Conservation (phyloP, 2,329 filamentous ascomycete genomes). For the Trichoderma lentiforme region DNA sequence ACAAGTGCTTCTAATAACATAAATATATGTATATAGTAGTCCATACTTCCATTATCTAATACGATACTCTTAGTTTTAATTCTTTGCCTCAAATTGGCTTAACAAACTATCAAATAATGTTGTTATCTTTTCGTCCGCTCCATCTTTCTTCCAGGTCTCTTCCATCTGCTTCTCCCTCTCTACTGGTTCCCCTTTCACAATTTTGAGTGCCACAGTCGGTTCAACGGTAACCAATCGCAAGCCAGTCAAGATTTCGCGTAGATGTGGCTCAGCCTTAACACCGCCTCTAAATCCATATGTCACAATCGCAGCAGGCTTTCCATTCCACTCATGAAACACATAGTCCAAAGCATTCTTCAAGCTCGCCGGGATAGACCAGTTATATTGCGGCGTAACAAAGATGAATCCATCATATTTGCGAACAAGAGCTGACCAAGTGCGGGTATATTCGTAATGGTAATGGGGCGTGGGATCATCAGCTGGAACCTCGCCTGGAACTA, state of each 20-base stretch:
- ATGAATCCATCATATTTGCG: conserved; percentile 45
- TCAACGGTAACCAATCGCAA: conserved; percentile 16
- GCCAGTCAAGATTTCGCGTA: conserved; percentile 22
- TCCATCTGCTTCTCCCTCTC: neutral
- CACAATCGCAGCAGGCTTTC: conserved; percentile 52
- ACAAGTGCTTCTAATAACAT: neutral
- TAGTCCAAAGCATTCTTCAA: conserved; percentile 64
- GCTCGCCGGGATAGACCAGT: conserved; percentile 50
- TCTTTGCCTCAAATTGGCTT: neutral
- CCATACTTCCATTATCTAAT: neutral
- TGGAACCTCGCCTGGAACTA: conserved; percentile 39
- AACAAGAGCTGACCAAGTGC: conserved; percentile 45
- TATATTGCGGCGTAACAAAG: conserved; percentile 54
- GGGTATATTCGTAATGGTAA: conserved; percentile 41
- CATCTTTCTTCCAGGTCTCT: neutral
- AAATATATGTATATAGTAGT: neutral
- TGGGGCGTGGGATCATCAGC: conserved; percentile 21
- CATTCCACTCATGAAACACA: conserved; percentile 55
- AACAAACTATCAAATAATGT: neutral
- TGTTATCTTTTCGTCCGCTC: neutral
- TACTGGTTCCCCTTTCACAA: neutral
- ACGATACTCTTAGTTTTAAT: neutral
- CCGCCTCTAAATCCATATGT: conserved; percentile 51
- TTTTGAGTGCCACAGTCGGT: neutral
- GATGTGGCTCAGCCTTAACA: conserved; percentile 19